A percentile compares a stretch with the other conserved stretches of the same genome.
phyloP scores from a whole-genome alignment of 192 early-diverging fungal species.

The Backusella sp. region DNA sequence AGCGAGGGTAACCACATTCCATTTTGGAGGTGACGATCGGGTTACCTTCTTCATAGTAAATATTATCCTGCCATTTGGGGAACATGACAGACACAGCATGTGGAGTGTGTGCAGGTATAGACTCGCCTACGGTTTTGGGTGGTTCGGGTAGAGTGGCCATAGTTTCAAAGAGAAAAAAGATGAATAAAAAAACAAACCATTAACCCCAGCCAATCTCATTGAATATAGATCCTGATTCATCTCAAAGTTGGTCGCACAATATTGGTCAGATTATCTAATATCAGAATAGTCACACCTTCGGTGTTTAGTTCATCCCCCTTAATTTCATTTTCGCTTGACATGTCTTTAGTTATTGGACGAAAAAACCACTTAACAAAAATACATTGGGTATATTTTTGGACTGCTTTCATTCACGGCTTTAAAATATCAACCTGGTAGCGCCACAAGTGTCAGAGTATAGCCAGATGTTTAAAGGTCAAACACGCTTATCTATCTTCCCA shows the following conservation, averaged over 20 bases:
- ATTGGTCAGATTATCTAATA: not conserved
- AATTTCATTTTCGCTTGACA: not conserved
- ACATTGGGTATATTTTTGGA: not conserved
- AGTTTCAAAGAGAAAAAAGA: not conserved
- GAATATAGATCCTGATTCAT: not conserved
- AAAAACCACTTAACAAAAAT: not conserved
- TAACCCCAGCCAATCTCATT: slow-evolving; percentile 1
- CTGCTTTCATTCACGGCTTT: too few species aligned
- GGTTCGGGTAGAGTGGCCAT: slow-evolving; percentile 21
- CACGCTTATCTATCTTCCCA: too few species aligned
- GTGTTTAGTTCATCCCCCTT: not conserved
- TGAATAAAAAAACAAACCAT: slow-evolving; percentile 2
- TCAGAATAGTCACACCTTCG: not conserved
- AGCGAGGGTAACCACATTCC: slow-evolving; percentile 90
- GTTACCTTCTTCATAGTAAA: slow-evolving; percentile 91
- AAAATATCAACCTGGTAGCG: too few species aligned
- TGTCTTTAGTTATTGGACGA: not conserved
- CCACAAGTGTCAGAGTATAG: too few species aligned
- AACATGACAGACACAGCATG: slow-evolving; percentile 90
- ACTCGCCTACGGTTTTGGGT: slow-evolving; percentile 54
- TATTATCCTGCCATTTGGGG: slow-evolving; percentile 87
- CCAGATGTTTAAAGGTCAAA: too few species aligned
- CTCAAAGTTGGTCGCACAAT: not conserved
- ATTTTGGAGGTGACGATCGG: slow-evolving; percentile 66
- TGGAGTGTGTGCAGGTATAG: slow-evolving; percentile 72